Conservation (phyloP, 1,139 yeast species). For the Magnusiomyces fungicola region DNA sequence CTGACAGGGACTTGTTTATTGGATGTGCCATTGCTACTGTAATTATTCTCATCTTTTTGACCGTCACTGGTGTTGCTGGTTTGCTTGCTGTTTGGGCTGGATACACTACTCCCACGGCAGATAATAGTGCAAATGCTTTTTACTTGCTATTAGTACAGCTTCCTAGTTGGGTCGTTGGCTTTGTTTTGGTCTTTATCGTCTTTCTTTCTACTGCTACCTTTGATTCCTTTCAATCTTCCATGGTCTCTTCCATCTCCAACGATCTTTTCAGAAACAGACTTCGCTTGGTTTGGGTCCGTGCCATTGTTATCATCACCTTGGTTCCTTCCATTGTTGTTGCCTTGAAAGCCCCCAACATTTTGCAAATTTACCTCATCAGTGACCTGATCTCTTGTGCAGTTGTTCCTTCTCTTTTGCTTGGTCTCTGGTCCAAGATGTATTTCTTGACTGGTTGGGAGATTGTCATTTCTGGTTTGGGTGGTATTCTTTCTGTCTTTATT, state of each 20-base stretch:
- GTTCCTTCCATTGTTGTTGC: constrained; percentile 84
- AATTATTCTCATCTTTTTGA: constrained; percentile 53
- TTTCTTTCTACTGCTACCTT: constrained; percentile 79
- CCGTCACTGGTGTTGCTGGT: constrained; percentile 77
- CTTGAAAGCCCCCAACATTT: constrained; percentile 68
- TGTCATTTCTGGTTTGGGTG: constrained; percentile 77
- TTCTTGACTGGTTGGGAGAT: constrained; percentile 76
- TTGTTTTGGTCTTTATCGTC: constrained; percentile 67
- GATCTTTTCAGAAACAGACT: constrained; percentile 81
- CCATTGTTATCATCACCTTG: constrained; percentile 66
- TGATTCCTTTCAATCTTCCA: constrained; percentile 83
- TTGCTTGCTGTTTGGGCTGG: constrained; percentile 90
- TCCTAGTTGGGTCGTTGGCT: constrained; percentile 86
- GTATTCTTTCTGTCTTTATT: constrained; percentile 68
- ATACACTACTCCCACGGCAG: constrained; percentile 46
- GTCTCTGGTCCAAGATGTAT: constrained; percentile 56
- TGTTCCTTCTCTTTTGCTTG: constrained; percentile 78
- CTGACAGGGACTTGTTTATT: constrained; percentile 65
- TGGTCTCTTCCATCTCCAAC: constrained; percentile 82
- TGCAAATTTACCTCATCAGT: constrained; percentile 78
- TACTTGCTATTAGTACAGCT: constrained; percentile 60
- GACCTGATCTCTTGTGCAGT: constrained; percentile 83
- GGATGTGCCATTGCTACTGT: constrained; percentile 72
- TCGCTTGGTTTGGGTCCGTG: constrained; percentile 57
- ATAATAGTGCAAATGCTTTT: constrained; percentile 57